Evolutionary conservation across 1,139 yeast genomes (phyloP).

Genomic region (Scheffersomyces insectosa): DNA sequence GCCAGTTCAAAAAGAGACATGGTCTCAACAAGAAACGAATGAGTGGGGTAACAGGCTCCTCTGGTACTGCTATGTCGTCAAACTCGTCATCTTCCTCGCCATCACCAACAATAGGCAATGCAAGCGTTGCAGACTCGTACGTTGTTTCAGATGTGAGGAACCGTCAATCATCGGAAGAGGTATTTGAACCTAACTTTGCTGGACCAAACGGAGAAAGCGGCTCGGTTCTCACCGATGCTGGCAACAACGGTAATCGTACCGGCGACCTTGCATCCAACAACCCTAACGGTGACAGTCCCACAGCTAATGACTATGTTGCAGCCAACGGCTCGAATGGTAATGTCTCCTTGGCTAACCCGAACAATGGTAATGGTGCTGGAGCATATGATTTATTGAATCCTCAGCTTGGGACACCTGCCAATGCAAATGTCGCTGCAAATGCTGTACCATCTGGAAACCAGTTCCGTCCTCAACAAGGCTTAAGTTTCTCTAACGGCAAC

Average conservation of each 20-base stretch:
- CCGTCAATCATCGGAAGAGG: neutral
- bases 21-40: slow-evolving; percentile 46
- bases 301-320: slow-evolving; percentile 4
- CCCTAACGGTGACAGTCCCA: slow-evolving; percentile 7
- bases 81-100: neutral
- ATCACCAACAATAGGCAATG: neutral
- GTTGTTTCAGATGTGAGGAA: slow-evolving; percentile 1
- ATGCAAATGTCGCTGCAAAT: slow-evolving; percentile 8
- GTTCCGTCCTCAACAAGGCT: slow-evolving; percentile 33
- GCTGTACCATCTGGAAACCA: slow-evolving; percentile 20
- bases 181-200: neutral
- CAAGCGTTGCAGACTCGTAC: neutral
- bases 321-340: slow-evolving; percentile 10
- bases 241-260: slow-evolving; percentile 6
- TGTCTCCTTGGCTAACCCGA: slow-evolving; percentile 8
- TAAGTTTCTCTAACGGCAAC: slow-evolving; percentile 23
- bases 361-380: slow-evolving; percentile 9
- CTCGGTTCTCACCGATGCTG: slow-evolving; percentile 9
- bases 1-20: slow-evolving; percentile 59
- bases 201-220: neutral
- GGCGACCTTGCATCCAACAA: neutral
- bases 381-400: slow-evolving; percentile 27
- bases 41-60: slow-evolving; percentile 17
- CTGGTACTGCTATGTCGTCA: neutral
- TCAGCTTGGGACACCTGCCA: slow-evolving; percentile 10